Percentiles rank a stretch among this genome's conserved stretches.
Evolutionary conservation across 768 basidiomycete genomes (phyloP).

Genomic region (Lactarius sanguifluus): DNA sequence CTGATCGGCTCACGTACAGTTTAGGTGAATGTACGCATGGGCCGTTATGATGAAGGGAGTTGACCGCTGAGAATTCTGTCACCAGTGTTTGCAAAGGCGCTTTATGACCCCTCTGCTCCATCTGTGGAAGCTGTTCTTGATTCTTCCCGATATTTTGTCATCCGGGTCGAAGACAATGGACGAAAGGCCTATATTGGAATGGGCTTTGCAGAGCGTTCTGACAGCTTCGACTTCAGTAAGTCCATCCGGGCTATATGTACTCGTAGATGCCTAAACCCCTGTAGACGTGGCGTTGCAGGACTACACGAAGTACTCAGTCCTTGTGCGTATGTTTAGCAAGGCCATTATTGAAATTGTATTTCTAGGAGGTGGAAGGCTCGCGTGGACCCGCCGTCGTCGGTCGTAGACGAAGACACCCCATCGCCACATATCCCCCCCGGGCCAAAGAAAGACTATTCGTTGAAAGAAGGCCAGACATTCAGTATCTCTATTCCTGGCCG

Average conservation of each 20-base stretch:
- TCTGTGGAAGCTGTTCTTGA: slow-evolving; percentile 95
- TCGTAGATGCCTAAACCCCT: background rate
- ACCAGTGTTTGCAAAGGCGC: slow-evolving; percentile 82
- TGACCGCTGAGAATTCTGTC: slow-evolving; percentile 11
- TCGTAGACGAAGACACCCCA: slow-evolving; percentile 47
- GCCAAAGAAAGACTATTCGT: slow-evolving; percentile 89
- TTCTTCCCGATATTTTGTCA: slow-evolving; percentile 92
- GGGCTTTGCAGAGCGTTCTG: slow-evolving; percentile 85
- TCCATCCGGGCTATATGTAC: slow-evolving; percentile 9
- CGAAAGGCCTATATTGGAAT: slow-evolving; percentile 92
- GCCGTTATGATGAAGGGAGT: slow-evolving; percentile 13
- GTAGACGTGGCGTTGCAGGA: slow-evolving; percentile 84
- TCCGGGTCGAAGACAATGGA: slow-evolving; percentile 85
- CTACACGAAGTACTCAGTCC: slow-evolving; percentile 63
- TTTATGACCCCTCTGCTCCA: slow-evolving; percentile 75
- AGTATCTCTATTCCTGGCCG: slow-evolving; percentile 89
- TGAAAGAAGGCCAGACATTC: slow-evolving; percentile 95
- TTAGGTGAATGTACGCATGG: slow-evolving; percentile 66
- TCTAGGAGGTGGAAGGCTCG: slow-evolving; percentile 24
- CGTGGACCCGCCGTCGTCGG: slow-evolving; percentile 39
- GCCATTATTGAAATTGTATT: background rate
- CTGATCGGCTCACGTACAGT: background rate
- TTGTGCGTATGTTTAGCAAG: background rate
- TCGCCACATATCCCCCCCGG: slow-evolving; percentile 74
- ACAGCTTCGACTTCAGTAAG: slow-evolving; percentile 92